Evolutionary conservation across 2,329 filamentous ascomycete genomes (phyloP).

Genomic region (Stagonosporopsis vannaccii): DNA sequence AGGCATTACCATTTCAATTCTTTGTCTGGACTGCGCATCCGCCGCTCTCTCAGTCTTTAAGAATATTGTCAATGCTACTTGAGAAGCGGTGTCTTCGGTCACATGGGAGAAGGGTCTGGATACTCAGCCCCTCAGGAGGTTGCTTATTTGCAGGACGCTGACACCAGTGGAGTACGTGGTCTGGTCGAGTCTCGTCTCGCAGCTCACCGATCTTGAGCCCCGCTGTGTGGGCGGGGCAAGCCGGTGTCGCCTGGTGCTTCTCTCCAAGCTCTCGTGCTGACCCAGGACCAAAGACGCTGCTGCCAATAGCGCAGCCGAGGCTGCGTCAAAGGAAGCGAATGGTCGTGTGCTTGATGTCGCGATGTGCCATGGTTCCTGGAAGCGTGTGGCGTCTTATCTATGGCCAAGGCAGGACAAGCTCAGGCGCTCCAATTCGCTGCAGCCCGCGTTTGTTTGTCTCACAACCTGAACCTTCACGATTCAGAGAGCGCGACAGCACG

Average conservation of each 20-base stretch:
- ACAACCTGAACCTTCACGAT: conserved; percentile 16
- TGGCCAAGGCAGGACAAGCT: conserved; percentile 20
- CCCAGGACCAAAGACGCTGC: neutral
- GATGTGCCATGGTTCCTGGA: conserved; percentile 8
- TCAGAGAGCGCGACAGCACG: conserved; percentile 12
- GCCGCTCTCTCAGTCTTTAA: neutral
- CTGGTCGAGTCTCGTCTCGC: conserved; percentile 1
- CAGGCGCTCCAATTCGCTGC: conserved; percentile 12
- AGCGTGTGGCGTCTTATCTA: conserved; percentile 17
- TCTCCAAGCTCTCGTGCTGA: conserved; percentile 7
- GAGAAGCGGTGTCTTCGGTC: neutral
- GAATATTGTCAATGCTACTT: neutral
- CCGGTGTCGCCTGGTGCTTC: conserved; percentile 2
- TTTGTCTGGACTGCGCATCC: no score
- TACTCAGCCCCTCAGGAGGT: neutral
- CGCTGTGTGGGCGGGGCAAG: conserved; percentile 13
- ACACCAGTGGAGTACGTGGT: neutral
- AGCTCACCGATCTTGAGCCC: conserved; percentile 12
- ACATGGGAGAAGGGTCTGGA: neutral
- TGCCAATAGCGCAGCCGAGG: neutral
- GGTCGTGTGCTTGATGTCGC: conserved; percentile 6
- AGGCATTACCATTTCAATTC: neutral
- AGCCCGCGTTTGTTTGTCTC: conserved; percentile 19
- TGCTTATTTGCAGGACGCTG: neutral
- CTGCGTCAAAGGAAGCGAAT: neutral